Base-by-base conservation (phyloP, 2,329 filamentous ascomycete genomes). In the Colletotrichum agaves region DNA sequence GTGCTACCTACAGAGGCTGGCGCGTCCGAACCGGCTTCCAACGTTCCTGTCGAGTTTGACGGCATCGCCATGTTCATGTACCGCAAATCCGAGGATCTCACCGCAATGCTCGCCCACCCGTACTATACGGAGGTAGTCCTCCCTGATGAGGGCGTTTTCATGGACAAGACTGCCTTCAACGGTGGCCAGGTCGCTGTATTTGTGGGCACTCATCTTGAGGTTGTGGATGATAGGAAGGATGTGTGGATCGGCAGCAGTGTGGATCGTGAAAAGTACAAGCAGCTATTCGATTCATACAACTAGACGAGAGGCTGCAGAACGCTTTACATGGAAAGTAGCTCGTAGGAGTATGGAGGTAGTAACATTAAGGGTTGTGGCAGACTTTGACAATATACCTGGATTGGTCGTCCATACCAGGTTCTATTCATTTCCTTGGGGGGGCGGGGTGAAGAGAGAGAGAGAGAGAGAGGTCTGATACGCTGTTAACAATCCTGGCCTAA, bases 11-110 rank as follows among this genome's bases (percentile, higher is more conserved):
- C 73, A 1, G 67, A 58, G 10, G 70, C 58, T 0, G 73, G 73
- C 0, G 67, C 70, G 1, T 55, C 56, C 1, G 50, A 41, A n/a
- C 74, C 73, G 0, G 59, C 60, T 0, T 74, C 74, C 1, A 64
- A 60, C n/a, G 31, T 71, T 2, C 71, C 73, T 0, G 72, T 75
- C 1, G 70, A 74, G 7, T 75, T 75, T 41, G 74, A 76, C 3
- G 75, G 74, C 0, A 72, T 77, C 13, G 75, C 74, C n/a, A 71
- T 77, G 72, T 77, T 77, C 31, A 52, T 76, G 0, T 76, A 76
- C 35, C 47, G 71, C 23, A 70, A 70, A 0, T 31, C 73, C 1
- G 72, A 75, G 2, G 68, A 68, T 0, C 31, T 77, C 19, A 52
- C 65, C 1, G 73, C 62, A 0, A 74, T 76, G 71, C 63, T 76